phyloP scores from a whole-genome alignment of 768 basidiomycete species.

The Sporobolomyces phaffii region DNA sequence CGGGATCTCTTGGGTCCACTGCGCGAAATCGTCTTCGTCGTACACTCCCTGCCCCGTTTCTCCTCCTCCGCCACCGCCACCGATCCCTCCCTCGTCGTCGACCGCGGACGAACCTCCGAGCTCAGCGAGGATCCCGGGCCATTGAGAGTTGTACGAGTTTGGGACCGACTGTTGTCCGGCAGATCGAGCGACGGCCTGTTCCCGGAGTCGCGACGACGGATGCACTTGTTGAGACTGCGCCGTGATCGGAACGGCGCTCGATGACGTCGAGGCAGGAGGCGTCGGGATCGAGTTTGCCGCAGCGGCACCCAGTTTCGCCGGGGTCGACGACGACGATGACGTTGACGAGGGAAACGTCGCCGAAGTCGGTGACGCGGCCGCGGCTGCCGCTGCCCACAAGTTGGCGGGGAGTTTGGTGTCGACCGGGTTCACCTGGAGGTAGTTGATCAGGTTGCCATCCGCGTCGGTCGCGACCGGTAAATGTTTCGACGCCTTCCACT shows the following conservation, averaged over 20 bases:
- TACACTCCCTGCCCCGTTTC: conserved; percentile 1
- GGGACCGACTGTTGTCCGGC: conserved; percentile 9
- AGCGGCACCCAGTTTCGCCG: background rate
- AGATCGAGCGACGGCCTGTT: conserved; percentile 5
- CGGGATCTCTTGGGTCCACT: conserved; percentile 77
- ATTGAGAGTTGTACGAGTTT: background rate
- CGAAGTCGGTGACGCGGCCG: conserved; percentile 3
- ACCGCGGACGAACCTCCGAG: background rate
- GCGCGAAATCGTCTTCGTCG: conserved; percentile 44
- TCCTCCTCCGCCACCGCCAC: background rate
- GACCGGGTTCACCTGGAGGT: conserved; percentile 57
- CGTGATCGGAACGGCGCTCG: background rate
- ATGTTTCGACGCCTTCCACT: conserved; percentile 59
- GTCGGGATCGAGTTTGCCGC: background rate
- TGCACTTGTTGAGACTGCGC: background rate
- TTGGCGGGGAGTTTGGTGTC: background rate
- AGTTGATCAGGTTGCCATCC: conserved; percentile 82
- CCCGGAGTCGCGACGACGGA: background rate
- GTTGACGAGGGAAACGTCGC: background rate
- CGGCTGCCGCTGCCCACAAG: background rate
- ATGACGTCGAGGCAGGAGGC: background rate
- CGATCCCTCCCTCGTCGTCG: background rate
- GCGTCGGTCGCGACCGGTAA: conserved; percentile 87
- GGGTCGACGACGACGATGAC: background rate
- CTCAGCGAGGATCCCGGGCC: conserved; percentile 6